Percentiles rank a stretch among this genome's conserved stretches.
These are phyloP conservation scores for Gillenia trifoliata DNA, from an alignment of 306 rosid genomes.

Conservation along the genomic window DNA sequence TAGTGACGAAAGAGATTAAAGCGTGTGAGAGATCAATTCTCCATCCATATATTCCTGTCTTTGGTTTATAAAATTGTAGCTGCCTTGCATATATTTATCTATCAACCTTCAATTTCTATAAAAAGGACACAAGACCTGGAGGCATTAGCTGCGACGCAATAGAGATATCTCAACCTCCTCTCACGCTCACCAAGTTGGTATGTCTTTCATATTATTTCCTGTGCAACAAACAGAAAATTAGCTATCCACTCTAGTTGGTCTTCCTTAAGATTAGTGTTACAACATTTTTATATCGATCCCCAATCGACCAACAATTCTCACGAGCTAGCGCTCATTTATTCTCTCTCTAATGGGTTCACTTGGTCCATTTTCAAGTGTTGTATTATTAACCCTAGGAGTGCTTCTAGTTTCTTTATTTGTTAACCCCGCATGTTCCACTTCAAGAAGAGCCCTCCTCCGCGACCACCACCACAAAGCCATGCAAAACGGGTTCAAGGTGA, in stretches of 20 bases:
- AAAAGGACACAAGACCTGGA: background rate
- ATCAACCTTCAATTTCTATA: background rate
- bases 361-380: background rate
- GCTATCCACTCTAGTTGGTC: background rate
- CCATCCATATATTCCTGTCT: background rate
- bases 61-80: background rate
- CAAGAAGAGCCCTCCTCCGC: slow-evolving; percentile 27
- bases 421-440: slow-evolving; percentile 39
- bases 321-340: background rate
- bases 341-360: background rate
- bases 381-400: background rate
- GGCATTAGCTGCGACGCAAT: background rate
- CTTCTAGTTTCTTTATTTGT: slow-evolving; percentile 16
- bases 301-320: background rate
- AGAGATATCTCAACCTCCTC: background rate
- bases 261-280: background rate
- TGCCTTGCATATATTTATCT: background rate
- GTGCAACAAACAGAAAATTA: too few relatives aligned
- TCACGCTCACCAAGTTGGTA: background rate
- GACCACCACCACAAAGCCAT: background rate
- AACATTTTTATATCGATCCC: background rate
- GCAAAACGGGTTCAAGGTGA: slow-evolving; percentile 39
- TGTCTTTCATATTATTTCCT: background rate
- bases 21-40: background rate
- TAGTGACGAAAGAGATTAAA: background rate